Evolutionary conservation across 2,329 filamentous ascomycete genomes (phyloP).

Genomic region (Pseudogymnoascus sp.): DNA sequence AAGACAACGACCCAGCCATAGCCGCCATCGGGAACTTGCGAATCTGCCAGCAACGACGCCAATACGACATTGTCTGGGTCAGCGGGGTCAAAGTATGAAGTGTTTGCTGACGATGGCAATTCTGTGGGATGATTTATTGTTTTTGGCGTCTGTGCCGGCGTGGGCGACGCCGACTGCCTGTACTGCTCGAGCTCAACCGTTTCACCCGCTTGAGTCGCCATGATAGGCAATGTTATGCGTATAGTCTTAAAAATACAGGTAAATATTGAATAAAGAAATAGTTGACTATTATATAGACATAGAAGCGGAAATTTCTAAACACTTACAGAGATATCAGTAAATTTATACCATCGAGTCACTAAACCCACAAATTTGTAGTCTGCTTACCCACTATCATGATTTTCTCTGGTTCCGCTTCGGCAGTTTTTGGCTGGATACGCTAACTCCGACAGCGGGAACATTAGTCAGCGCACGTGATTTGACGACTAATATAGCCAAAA

Average conservation of each 20-base stretch:
- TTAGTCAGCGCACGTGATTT: slow-evolving; percentile 1
- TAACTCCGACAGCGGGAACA: not conserved
- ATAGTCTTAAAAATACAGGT: not conserved
- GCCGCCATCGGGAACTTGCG: slow-evolving; percentile 44
- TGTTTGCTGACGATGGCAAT: not conserved
- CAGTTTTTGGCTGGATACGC: not conserved
- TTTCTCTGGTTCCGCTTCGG: not conserved
- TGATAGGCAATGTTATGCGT: not conserved
- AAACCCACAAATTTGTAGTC: not conserved
- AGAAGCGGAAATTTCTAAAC: not conserved
- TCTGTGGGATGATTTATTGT: not conserved
- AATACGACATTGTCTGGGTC: slow-evolving; percentile 32
- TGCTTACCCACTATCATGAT: not conserved
- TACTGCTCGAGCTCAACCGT: not conserved
- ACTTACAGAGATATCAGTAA: not conserved
- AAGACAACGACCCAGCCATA: slow-evolving; percentile 51
- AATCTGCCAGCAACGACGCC: slow-evolving; percentile 39
- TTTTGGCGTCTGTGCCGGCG: not conserved
- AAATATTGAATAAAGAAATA: not conserved
- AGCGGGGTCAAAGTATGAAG: slow-evolving; percentile 18
- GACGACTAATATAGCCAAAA: not conserved
- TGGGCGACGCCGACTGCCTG: not conserved
- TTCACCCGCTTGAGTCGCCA: not conserved
- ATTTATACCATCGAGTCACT: not conserved
- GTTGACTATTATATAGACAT: not conserved